Base-by-base conservation (phyloP, 208 protist species). In the Trypanosoma avium region DNA sequence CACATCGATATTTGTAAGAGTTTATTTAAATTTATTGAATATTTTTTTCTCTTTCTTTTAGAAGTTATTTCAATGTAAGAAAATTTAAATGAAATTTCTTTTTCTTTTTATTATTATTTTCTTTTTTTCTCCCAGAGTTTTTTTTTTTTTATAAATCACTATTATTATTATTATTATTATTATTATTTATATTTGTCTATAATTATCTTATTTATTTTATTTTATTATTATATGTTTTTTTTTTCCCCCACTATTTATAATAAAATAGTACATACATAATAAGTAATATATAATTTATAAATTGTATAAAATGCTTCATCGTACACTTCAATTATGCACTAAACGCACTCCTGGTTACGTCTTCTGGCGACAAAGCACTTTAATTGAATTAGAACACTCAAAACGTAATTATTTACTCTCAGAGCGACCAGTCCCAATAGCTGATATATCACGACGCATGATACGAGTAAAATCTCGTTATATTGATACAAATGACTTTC, bases 321-420 rank as follows among this genome's bases (percentile, higher is more conserved):
- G 49, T 2, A 55, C 69, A 0, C 5, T 55, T 0, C 43, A 19
- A 4, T 38, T 17, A 53, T 67, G 68, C 24, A 84, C 72, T 38
- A 95, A 86, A 73, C 86, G 88, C 45, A 91, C 88, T 4, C 82
- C 85, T 9, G 90, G 90, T 8, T 94, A 96, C 62, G 90, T 96
- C 30, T 96, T 96, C 43, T 96, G 90, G 90, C 85, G 90, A 3
- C 82, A 94, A 47, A 79, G 77, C 38, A 88, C 73, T 30, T 75
- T 93, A 40, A 74, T 85, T 0, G 86, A 94, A 58, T 55, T 96
- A 49, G 76, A 93, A 62, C 65, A 90, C 53, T 63, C 84, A 1
- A 88, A 82, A 70, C 85, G 86, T 42, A 93, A 76, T 69, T 94
- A 94, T 64, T 70, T 94, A 12, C 46, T 84, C 15, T 81, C 77